Conservation (phyloP, 441 rosid species). For the Syzygium malaccense region DNA sequence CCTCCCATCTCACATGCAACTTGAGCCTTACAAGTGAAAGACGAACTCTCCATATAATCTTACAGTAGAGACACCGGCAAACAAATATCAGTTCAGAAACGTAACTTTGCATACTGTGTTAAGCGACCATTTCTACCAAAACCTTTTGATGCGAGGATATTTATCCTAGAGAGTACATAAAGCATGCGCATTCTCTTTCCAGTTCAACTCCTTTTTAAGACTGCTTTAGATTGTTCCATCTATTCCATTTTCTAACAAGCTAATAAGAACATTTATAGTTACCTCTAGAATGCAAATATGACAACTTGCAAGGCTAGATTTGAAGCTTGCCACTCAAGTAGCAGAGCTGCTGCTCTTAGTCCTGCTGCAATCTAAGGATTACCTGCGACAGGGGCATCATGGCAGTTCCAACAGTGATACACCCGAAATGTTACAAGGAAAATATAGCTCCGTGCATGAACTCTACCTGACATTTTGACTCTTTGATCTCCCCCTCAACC, state of each 20-base stretch:
- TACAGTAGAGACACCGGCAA: not conserved
- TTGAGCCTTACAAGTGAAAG: not conserved
- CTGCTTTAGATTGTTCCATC: not conserved
- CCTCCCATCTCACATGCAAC: not conserved
- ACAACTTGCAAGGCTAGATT: slow-evolving; percentile 20
- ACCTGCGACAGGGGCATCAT: not conserved
- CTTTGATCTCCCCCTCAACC: not conserved
- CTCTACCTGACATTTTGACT: slow-evolving; percentile 3
- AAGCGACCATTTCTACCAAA: not conserved
- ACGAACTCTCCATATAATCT: not conserved
- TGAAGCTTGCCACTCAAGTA: slow-evolving; percentile 11
- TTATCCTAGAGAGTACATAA: not conserved
- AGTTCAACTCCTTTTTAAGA: not conserved
- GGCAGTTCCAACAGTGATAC: not conserved
- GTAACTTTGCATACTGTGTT: not conserved
- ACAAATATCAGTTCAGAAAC: not conserved
- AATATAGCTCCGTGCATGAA: not conserved
- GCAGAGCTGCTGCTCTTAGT: slow-evolving; percentile 11
- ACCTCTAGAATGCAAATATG: slow-evolving; percentile 15
- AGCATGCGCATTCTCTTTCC: not conserved
- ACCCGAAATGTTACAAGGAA: not conserved
- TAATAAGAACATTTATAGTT: not conserved
- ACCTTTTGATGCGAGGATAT: not conserved
- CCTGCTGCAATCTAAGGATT: slow-evolving; percentile 18
- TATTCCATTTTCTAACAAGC: not conserved